phyloP scores from a whole-genome alignment of 2,329 filamentous ascomycete genomes.

The Arthrobotrys conoides region DNA sequence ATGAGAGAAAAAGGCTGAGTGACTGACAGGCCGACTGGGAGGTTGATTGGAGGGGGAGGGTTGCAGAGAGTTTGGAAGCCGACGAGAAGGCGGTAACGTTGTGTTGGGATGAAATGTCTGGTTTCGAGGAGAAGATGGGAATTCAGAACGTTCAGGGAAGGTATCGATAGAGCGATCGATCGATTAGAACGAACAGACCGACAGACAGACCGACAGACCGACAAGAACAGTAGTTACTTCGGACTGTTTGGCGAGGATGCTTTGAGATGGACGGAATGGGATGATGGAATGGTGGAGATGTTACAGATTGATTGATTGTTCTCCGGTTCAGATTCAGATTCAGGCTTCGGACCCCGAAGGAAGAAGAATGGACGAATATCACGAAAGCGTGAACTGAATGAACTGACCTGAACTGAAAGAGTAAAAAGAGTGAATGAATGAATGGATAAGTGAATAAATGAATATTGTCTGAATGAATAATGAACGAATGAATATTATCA shows the following conservation, averaged over 20 bases:
- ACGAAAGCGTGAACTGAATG: not conserved
- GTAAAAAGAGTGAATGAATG: not conserved
- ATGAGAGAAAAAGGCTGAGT: conserved; percentile 17
- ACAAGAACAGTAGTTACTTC: no score
- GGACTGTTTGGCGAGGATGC: not conserved
- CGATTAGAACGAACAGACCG: not conserved
- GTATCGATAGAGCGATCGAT: conserved; percentile 12
- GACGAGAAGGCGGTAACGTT: conserved; percentile 12
- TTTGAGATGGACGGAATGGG: not conserved
- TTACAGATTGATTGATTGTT: conserved; percentile 16
- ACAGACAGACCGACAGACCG: no score
- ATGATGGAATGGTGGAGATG: conserved; percentile 18
- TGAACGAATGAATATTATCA: not conserved
- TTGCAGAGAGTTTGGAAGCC: not conserved
- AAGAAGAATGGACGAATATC: not conserved
- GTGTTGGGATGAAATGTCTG: conserved; percentile 40
- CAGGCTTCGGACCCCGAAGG: not conserved
- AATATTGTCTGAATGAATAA: not conserved
- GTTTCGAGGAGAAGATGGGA: conserved; percentile 38
- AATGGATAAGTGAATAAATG: conserved; percentile 5
- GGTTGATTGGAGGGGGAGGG: not conserved
- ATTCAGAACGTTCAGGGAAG: not conserved
- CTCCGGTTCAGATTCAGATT: not conserved
- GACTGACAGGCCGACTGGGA: not conserved
- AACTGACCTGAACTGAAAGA: not conserved